Base-by-base conservation (phyloP, 805 yeast genomes). In the Lipomyces sp. region DNA sequence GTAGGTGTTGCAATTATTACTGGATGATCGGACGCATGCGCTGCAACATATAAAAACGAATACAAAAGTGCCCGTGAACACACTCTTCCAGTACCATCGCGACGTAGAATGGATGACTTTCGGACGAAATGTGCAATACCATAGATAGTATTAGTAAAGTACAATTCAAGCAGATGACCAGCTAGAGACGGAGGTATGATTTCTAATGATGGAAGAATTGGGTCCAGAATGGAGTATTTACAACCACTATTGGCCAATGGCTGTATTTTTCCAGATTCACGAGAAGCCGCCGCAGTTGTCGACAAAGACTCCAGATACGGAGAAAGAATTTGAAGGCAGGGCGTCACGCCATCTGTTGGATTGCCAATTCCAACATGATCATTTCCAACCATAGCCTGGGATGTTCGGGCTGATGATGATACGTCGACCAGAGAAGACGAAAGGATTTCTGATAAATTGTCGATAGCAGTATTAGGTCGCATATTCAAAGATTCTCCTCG, bases 11-110 rank as follows among this genome's bases (percentile, higher is more conserved):
- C 67, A 3, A 76, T 70, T 54, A 75, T 59, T 18, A 64, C 64
- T 7, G 77, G 76, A 54, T 75, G 75, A 56, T 75, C 76, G 7
- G 75, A 74, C 35, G 71, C 73, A 56, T 75, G 77, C 29, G 74
- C 77, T 15, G 77, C 76, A 11, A 75, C 75, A 53, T 72, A 63
- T 24, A 75, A 69, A 63, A 75, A 64, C 6, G 77, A 71, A 57
- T 68, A 72, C 8, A 75, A 66, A 57, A 75, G 60, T 7, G 76
- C 71, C 13, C 69, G 62, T 24, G 73, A 62, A 55, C 73, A 67
- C n/a, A n/a, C n/a, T 30, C 62, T 55, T 13, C 77, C 59, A 7
- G 74, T 73, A 15, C 51, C 42, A 29, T 62, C 66, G 10, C 54
- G 53, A 15, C 57, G 39, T 13, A 75, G 70, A 30, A 75, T 66